Conservation (phyloP, 768 basidiomycete species). For the Infundibulicybe gibba region DNA sequence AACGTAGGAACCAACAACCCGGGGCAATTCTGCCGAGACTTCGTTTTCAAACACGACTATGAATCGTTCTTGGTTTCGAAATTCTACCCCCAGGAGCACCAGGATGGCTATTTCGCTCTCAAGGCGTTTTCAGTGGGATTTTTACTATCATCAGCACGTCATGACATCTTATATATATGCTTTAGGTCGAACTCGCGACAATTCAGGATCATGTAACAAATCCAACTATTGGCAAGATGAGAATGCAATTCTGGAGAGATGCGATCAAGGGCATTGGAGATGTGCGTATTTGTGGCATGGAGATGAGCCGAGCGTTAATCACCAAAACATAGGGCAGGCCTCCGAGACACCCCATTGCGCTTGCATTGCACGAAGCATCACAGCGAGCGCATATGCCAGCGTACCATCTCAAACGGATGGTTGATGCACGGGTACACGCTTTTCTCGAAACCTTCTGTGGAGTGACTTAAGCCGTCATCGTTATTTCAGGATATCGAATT, state of each 20-base stretch:
- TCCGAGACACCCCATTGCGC: slow-evolving; percentile 76
- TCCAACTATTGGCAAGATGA: slow-evolving; percentile 72
- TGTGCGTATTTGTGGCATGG: slow-evolving; percentile 25
- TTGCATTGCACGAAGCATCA: slow-evolving; percentile 62
- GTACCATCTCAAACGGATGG: slow-evolving; percentile 79
- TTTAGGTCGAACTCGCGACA: slow-evolving; percentile 72
- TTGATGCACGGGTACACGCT: slow-evolving; percentile 74
- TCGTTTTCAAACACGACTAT: slow-evolving; percentile 80
- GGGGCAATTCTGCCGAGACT: slow-evolving; percentile 60
- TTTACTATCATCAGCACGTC: not conserved
- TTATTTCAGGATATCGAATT: slow-evolving; percentile 59
- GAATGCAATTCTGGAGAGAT: slow-evolving; percentile 87
- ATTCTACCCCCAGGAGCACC: slow-evolving; percentile 65
- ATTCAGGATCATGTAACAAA: slow-evolving; percentile 77
- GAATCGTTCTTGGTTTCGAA: slow-evolving; percentile 71
- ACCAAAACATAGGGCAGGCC: slow-evolving; percentile 55
- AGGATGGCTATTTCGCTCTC: slow-evolving; percentile 70
- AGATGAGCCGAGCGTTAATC: slow-evolving; percentile 3
- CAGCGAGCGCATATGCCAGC: slow-evolving; percentile 47
- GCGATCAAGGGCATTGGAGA: slow-evolving; percentile 64
- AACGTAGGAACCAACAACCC: slow-evolving; percentile 30
- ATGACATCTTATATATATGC: not conserved
- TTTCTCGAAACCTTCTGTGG: slow-evolving; percentile 1
- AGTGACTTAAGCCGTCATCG: slow-evolving; percentile 12
- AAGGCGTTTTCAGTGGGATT: slow-evolving; percentile 79